Evolutionary conservation across 2,329 filamentous ascomycete species (phyloP), one percentile per base, ranked within the genome.

Genomic region (Colletotrichum sp.): DNA sequence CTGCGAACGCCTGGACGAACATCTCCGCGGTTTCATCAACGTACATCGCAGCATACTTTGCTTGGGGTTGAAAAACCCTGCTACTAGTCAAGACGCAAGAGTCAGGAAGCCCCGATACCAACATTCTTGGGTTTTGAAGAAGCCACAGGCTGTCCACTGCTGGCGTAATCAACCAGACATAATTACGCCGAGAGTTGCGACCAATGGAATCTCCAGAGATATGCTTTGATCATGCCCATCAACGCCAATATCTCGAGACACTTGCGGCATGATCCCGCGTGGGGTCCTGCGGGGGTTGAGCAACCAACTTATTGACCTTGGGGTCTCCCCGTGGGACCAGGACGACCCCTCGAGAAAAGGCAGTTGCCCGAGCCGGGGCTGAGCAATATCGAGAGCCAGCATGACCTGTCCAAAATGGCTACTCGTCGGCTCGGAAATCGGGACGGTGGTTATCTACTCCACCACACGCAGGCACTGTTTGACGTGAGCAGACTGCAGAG

Each of bases 401-500:
- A 62, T 68, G 24, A 62, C 70, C 63, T 60, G 34, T 72, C 70
- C 21, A 67, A 67, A 67, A 72, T 32, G 63, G 66, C 24, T 49
- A 28, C 68, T 74, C 32, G 26, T 60, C 59, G 71, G 66, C 30
- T 75, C 72, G 69, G 62, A 75, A 72, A 57, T 49, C 52, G 55
- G 69, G 39, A 72, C 18, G n/a, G n/a, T 67, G 70, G 44, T 34
- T 59, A 39, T 55, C 26, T 18, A 30, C 34, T 36, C 70, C 67
- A 59, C 55, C 55, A 44, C 44, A 63, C 36, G 57, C 65, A 21
- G 34, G 10, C 49, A 70, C 30, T 49, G 15, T 64, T 66, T 66
- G 67, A 26, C 34, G 34, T 34, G 34, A 60, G 34, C 49, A 49
- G 26, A 49, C 49, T 24, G 60, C 72, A 21, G 39, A 36, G 32